A percentile compares a stretch with the other conserved stretches of the same genome.
Evolutionary conservation across 1,284 basidiomycete species (phyloP).

Genomic region (Apiotrichum laibachii): DNA sequence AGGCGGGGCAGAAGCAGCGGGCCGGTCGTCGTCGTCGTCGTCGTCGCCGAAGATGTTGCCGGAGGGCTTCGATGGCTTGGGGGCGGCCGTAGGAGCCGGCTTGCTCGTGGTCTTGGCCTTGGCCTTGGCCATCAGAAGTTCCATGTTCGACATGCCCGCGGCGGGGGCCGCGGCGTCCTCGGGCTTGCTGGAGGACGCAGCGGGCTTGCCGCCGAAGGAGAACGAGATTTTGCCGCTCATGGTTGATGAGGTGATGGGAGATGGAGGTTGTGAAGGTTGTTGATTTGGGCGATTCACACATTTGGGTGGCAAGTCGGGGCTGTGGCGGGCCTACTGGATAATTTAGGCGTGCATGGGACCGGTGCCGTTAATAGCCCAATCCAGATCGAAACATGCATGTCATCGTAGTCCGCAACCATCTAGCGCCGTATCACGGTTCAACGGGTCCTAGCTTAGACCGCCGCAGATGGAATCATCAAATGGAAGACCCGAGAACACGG

Average conservation of each 20-base stretch:
- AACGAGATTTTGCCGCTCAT: slow-evolving; percentile 43
- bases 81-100: slow-evolving; percentile 7
- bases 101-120: slow-evolving; percentile 17
- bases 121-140: slow-evolving; percentile 41
- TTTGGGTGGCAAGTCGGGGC: too few species aligned
- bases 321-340: too few species aligned
- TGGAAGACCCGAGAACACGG: too few species aligned
- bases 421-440: too few species aligned
- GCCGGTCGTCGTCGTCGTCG: slow-evolving; percentile 36
- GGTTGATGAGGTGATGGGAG: slow-evolving; percentile 14
- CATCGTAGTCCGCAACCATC: too few species aligned
- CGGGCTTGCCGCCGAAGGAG: slow-evolving; percentile 34
- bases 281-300: too few species aligned
- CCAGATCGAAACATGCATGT: too few species aligned
- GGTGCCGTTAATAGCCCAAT: too few species aligned
- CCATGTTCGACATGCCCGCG: slow-evolving; percentile 35
- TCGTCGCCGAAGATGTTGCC: slow-evolving; percentile 32
- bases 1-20: neutral
- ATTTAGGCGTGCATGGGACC: too few species aligned
- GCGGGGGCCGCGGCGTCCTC: neutral
- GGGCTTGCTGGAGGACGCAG: neutral
- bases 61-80: slow-evolving; percentile 7
- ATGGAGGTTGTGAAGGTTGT: neutral
- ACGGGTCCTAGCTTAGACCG: too few species aligned
- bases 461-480: too few species aligned